phyloP scores from a whole-genome alignment of 208 protist species.

The Leishmania mexicana region DNA sequence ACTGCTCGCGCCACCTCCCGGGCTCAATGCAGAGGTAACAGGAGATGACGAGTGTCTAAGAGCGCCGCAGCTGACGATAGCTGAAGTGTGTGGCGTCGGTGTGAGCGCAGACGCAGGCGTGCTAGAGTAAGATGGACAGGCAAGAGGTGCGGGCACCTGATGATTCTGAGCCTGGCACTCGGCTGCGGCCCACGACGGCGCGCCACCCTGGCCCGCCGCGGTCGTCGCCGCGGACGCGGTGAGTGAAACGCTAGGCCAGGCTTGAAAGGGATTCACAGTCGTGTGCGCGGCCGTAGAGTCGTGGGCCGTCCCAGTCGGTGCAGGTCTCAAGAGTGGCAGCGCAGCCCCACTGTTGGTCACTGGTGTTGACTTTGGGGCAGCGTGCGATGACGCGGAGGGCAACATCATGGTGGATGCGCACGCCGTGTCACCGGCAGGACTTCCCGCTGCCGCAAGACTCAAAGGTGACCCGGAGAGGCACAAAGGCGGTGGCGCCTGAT shows the following conservation, averaged over 20 bases:
- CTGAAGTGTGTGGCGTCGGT: not conserved
- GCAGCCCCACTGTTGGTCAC: not conserved
- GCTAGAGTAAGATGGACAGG: not conserved
- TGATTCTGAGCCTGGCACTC: not conserved
- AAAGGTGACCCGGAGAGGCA: not conserved
- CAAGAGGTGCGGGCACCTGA: slow-evolving; percentile 1
- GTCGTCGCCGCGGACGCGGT: not conserved
- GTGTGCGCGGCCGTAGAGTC: too few species aligned
- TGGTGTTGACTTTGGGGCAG: not conserved
- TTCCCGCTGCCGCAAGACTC: not conserved
- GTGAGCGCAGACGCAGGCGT: not conserved
- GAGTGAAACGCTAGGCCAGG: not conserved
- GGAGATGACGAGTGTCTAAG: too few species aligned
- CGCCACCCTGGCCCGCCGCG: not conserved
- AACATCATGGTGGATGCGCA: not conserved
- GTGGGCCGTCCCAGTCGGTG: not conserved
- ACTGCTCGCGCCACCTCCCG: not conserved
- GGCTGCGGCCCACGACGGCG: not conserved
- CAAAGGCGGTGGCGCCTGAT: not conserved
- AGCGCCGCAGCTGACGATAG: not conserved
- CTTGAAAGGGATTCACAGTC: not conserved
- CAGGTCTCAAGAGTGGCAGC: not conserved
- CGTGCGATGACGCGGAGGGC: not conserved
- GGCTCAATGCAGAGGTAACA: not conserved
- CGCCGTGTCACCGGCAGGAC: not conserved